These are phyloP conservation scores for Hirschfeldia incana DNA, from an alignment of 345 rosid genomes.

Conservation along the genomic window DNA sequence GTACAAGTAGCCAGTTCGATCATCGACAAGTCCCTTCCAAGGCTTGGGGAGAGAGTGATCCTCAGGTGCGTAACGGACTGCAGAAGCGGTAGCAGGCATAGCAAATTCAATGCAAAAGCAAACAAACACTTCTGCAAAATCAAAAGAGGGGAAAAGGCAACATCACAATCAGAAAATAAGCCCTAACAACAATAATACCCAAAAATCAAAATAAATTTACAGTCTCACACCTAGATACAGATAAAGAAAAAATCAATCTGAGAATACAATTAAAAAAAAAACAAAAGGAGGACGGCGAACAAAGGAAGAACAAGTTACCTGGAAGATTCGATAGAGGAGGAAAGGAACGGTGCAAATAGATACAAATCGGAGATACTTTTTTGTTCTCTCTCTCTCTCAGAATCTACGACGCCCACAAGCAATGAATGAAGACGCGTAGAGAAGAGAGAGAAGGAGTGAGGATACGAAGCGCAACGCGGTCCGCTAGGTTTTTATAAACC, in stretches of 20 bases:
- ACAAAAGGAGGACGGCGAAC: not conserved
- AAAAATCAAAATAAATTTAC: too few relatives aligned
- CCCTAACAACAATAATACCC: slow-evolving; percentile 1
- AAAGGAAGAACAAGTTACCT: not conserved
- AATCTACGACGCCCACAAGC: not conserved
- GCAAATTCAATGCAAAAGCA: too few relatives aligned
- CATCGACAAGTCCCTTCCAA: slow-evolving; percentile 96
- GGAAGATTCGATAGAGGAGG: not conserved
- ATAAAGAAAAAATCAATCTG: not conserved
- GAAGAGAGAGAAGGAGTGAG: not conserved
- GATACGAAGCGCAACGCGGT: not conserved
- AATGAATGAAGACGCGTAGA: not conserved
- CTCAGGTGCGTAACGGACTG: slow-evolving; percentile 76
- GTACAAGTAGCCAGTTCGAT: slow-evolving; percentile 84
- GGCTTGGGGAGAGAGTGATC: slow-evolving; percentile 96
- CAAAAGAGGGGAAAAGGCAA: not conserved
- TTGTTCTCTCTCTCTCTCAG: not conserved
- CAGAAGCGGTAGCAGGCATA: slow-evolving; percentile 74
- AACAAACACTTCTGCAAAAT: not conserved
- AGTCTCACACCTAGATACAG: slow-evolving; percentile 6
- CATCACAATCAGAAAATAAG: too few relatives aligned
- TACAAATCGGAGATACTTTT: not conserved
- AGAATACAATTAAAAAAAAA: too few relatives aligned
- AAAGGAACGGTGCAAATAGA: not conserved
- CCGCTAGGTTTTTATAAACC: not conserved